Conservation (phyloP, 345 rosid genomes). For the Brassica napus region DNA sequence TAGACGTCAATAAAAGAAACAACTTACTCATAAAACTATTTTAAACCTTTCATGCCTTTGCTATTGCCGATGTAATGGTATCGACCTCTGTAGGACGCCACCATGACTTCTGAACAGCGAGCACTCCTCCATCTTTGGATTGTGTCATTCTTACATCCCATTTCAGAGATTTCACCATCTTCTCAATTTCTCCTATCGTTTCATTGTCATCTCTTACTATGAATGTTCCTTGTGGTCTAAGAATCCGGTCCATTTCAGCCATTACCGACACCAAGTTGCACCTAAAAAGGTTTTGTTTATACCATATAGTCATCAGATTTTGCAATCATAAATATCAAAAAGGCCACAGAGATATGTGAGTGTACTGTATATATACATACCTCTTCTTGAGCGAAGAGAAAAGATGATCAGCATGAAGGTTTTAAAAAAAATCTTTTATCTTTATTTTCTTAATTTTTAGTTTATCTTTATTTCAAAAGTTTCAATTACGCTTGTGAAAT, state of each 20-base stretch:
- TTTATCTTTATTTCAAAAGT: background rate
- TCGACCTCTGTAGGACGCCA: constrained; percentile 10
- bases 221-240: background rate
- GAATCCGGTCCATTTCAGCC: constrained; percentile 75
- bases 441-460: background rate
- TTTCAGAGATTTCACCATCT: constrained; percentile 1
- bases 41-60: background rate
- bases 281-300: constrained; percentile 41
- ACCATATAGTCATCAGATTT: constrained; percentile 1
- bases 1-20: background rate
- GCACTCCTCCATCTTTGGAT: constrained; percentile 1
- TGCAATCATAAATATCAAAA: background rate
- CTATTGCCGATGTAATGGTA: constrained; percentile 4
- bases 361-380: constrained; percentile 37
- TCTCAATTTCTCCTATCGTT: constrained; percentile 2
- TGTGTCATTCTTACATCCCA: background rate
- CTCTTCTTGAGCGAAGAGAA: constrained; percentile 54
- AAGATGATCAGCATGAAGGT: constrained; percentile 75
- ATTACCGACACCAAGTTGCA: constrained; percentile 62
- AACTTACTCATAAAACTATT: background rate
- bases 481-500: background rate
- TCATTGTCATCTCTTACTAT: background rate
- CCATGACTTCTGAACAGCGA: constrained; percentile 8
- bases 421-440: background rate
- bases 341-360: background rate